Evolutionary conservation across 1,284 basidiomycete species (phyloP).

Genomic region (Golubevia pallescens): DNA sequence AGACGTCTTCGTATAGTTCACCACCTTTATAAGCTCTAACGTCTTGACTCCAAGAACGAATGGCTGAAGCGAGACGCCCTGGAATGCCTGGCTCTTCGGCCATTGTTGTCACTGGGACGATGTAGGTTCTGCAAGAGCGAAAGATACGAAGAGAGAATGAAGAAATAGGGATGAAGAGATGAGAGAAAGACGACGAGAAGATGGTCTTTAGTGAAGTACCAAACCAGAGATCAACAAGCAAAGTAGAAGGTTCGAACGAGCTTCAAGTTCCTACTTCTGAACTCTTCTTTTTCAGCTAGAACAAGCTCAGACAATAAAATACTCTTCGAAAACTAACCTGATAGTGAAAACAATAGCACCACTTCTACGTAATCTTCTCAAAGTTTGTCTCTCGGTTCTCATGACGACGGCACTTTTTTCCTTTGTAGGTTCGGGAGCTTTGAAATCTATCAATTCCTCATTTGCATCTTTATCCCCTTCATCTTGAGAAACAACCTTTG

Average conservation of each 20-base stretch:
- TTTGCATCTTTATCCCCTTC: slow-evolving; percentile 47
- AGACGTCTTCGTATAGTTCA: slow-evolving; percentile 67
- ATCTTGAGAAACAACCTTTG: slow-evolving; percentile 15
- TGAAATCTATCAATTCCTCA: slow-evolving; percentile 61
- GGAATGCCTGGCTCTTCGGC: slow-evolving; percentile 73
- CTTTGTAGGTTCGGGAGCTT: slow-evolving; percentile 15
- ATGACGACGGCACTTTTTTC: slow-evolving; percentile 4
- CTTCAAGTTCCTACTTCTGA: too few species aligned
- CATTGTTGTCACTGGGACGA: slow-evolving; percentile 72
- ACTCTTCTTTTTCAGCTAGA: too few species aligned
- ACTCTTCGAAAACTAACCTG: slow-evolving; percentile 51
- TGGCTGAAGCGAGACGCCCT: slow-evolving; percentile 73
- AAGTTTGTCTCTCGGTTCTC: slow-evolving; percentile 75
- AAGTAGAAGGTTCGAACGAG: too few species aligned
- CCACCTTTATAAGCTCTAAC: slow-evolving; percentile 71
- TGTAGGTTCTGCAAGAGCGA: slow-evolving; percentile 68
- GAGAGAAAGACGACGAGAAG: background rate
- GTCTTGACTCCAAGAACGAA: slow-evolving; percentile 75
- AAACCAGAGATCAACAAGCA: too few species aligned
- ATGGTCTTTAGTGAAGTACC: too few species aligned
- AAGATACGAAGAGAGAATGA: background rate
- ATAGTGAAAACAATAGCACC: slow-evolving; percentile 80
- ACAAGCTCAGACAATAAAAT: background rate
- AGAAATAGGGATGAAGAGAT: background rate
- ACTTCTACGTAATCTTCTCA: slow-evolving; percentile 68